Conservation (phyloP, 176 grass and related monocot species). For the Aegilops bicornis region DNA sequence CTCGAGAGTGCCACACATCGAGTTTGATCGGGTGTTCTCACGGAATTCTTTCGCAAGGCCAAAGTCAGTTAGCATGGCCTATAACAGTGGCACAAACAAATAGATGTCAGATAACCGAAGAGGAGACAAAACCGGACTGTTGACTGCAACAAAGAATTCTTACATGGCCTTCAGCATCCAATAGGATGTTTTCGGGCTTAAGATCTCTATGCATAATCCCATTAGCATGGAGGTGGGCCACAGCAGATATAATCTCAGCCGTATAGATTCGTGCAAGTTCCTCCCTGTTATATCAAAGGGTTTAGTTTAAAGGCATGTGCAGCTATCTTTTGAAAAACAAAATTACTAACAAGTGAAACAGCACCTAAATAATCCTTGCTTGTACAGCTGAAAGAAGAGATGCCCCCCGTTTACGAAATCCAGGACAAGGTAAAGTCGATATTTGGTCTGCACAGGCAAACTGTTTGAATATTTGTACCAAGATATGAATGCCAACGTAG, state of each 20-base stretch:
- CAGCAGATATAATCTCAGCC: slow-evolving; percentile 92
- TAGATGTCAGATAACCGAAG: slow-evolving; percentile 10
- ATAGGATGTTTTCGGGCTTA: slow-evolving; percentile 93
- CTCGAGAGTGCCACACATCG: slow-evolving; percentile 87
- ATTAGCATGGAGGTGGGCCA: slow-evolving; percentile 84
- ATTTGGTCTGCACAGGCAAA: slow-evolving; percentile 74
- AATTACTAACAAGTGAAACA: background rate
- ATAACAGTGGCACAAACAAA: background rate
- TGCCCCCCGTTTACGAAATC: slow-evolving; percentile 96
- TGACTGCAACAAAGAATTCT: slow-evolving; percentile 12
- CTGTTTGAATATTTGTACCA: background rate
- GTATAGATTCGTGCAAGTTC: slow-evolving; percentile 89
- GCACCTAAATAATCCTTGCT: slow-evolving; percentile 94
- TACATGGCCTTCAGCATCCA: slow-evolving; percentile 93
- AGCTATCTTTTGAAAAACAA: slow-evolving; percentile 3
- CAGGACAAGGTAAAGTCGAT: slow-evolving; percentile 86
- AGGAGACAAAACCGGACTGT: background rate
- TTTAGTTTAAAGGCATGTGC: background rate
- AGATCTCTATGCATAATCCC: slow-evolving; percentile 99
- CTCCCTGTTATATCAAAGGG: slow-evolving; percentile 55
- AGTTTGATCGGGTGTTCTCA: slow-evolving; percentile 90
- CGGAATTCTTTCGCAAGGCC: slow-evolving; percentile 89
- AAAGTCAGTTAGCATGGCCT: slow-evolving; percentile 98
- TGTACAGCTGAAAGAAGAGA: slow-evolving; percentile 96
- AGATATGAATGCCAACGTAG: slow-evolving; percentile 30